Conservation (phyloP, 2,329 filamentous ascomycete genomes). For the Colletotrichum falcatum region DNA sequence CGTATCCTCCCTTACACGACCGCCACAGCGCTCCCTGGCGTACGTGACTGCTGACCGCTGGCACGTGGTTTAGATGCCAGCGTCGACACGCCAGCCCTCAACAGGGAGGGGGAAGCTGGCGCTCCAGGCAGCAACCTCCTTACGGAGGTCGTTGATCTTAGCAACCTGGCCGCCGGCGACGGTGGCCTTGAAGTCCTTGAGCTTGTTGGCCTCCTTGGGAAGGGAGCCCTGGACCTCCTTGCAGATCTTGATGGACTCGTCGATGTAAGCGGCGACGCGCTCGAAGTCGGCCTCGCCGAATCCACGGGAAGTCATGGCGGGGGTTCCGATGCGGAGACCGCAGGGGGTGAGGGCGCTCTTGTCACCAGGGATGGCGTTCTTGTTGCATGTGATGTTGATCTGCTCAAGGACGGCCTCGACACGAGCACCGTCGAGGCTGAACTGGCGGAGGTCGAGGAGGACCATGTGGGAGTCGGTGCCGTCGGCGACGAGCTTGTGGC, state of each 20-base stretch:
- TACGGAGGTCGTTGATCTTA: constrained; percentile 86
- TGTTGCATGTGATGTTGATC: constrained; percentile 99
- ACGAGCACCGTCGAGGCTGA: constrained; percentile 89
- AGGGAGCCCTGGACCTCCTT: constrained; percentile 86
- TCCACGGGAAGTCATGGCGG: constrained; percentile 96
- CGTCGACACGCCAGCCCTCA: constrained; percentile 75
- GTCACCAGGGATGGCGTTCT: constrained; percentile 98
- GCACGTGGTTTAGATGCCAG: constrained; percentile 61
- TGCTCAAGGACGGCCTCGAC: constrained; percentile 96
- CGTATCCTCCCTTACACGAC: constrained; percentile 3
- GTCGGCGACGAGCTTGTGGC: constrained; percentile 94
- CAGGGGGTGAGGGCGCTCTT: constrained; percentile 95
- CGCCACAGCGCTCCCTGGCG: constrained; percentile 16
- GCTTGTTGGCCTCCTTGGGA: constrained; percentile 98
- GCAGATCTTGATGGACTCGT: constrained; percentile 88
- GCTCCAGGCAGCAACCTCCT: constrained; percentile 92
- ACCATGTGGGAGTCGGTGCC: constrained; percentile 99
- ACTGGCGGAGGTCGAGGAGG: constrained; percentile 90
- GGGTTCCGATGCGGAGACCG: constrained; percentile 95
- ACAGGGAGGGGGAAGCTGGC: constrained; percentile 92
- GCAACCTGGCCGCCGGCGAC: constrained; percentile 81
- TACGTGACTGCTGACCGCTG: constrained; percentile 18
- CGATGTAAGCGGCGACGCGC: constrained; percentile 90
- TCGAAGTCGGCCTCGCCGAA: constrained; percentile 94
- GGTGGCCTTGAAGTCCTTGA: constrained; percentile 99